Conservation (phyloP, 2,329 filamentous ascomycete species). For the Davidsoniella eucalypti region DNA sequence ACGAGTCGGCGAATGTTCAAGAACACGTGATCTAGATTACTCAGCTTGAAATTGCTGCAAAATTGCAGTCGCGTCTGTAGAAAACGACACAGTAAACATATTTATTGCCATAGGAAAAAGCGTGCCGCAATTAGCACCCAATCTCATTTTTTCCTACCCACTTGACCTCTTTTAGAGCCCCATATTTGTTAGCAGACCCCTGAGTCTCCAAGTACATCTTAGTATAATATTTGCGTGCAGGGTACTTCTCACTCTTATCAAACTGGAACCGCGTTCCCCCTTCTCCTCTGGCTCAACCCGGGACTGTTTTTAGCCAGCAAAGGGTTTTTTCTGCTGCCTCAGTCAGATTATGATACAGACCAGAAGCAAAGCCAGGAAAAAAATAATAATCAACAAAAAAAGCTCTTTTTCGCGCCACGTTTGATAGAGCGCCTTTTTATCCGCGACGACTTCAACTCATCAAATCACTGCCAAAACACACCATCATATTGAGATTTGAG, state of each 20-base stretch:
- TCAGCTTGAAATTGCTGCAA: no score
- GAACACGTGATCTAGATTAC: no score
- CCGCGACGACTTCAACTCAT: slow-evolving; percentile 6
- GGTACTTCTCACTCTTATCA: background rate
- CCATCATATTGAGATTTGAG: background rate
- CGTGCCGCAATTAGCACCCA: no score
- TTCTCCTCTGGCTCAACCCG: background rate
- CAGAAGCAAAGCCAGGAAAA: slow-evolving; percentile 2
- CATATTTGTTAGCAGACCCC: slow-evolving; percentile 1
- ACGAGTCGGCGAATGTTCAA: no score
- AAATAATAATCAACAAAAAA: slow-evolving; percentile 9
- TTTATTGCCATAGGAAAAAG: no score
- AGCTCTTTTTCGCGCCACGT: slow-evolving; percentile 9
- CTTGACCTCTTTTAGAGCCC: background rate
- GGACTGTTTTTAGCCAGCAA: background rate
- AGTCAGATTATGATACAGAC: background rate
- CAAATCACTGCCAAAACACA: slow-evolving; percentile 6
- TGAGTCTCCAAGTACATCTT: background rate
- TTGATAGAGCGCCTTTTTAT: slow-evolving; percentile 6
- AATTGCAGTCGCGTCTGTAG: no score
- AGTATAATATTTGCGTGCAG: background rate
- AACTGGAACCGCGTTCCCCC: background rate
- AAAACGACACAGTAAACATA: no score
- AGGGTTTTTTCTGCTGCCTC: background rate
- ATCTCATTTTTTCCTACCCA: background rate